phyloP scores from a whole-genome alignment of 352 stramenopile species.

The Phytophthora cryptogea region DNA sequence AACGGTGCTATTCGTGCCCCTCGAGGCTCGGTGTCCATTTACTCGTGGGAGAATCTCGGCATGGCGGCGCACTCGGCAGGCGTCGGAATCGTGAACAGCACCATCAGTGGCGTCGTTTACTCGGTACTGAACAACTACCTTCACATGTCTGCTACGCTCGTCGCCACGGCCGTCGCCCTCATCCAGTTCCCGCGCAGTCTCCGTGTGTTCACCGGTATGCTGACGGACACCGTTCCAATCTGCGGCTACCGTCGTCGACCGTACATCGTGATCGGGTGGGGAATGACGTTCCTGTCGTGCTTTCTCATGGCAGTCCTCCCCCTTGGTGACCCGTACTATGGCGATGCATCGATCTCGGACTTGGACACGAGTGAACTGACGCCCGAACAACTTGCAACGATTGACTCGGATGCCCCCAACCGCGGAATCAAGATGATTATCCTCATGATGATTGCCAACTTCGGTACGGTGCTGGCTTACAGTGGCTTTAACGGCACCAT shows the following conservation, averaged over 20 bases:
- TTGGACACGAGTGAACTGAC: constrained; percentile 35
- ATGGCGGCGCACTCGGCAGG: constrained; percentile 49
- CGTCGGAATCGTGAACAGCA: constrained; percentile 56
- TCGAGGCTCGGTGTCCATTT: constrained; percentile 46
- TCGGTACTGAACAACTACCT: constrained; percentile 67
- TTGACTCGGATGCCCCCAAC: constrained; percentile 51
- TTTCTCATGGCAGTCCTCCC: constrained; percentile 55
- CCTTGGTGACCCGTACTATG: constrained; percentile 56
- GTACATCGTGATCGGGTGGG: constrained; percentile 81
- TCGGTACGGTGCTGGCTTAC: constrained; percentile 79
- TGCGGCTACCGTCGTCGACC: constrained; percentile 77
- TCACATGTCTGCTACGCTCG: constrained; percentile 58
- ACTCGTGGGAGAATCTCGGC: constrained; percentile 48
- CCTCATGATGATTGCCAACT: constrained; percentile 72
- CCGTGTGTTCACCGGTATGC: constrained; percentile 67
- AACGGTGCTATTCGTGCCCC: constrained; percentile 36
- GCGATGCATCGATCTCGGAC: constrained; percentile 37
- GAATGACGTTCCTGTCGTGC: constrained; percentile 40
- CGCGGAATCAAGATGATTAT: constrained; percentile 60
- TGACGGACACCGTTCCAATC: constrained; percentile 81
- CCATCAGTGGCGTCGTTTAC: constrained; percentile 54
- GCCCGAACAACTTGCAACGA: constrained; percentile 35
- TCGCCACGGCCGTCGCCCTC: constrained; percentile 52
- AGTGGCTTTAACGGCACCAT: constrained; percentile 68
- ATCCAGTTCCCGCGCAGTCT: constrained; percentile 56